Conservation (phyloP, 1,139 yeast species). For the Candida sp. region DNA sequence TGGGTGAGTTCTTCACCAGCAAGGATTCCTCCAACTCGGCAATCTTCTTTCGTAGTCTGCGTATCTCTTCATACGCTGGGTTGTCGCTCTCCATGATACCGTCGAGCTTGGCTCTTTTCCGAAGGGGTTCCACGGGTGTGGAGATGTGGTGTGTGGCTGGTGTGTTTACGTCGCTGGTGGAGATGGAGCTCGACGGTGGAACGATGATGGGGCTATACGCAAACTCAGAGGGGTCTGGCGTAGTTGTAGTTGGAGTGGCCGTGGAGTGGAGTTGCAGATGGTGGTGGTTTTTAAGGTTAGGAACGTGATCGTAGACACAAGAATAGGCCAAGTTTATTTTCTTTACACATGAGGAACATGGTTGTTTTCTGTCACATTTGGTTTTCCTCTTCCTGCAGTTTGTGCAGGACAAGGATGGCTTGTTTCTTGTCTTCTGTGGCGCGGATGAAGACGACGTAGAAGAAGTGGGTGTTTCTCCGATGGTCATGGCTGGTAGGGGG, state of each 20-base stretch:
- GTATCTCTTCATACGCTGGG: slow-evolving; percentile 7
- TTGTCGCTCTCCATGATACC: neutral
- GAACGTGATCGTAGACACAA: slow-evolving; percentile 24
- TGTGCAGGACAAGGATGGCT: slow-evolving; percentile 29
- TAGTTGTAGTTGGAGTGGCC: neutral
- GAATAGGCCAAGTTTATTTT: slow-evolving; percentile 20
- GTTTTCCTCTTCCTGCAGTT: slow-evolving; percentile 33
- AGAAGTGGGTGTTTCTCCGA: neutral
- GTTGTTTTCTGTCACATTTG: slow-evolving; percentile 31
- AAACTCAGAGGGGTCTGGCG: too few relatives aligned
- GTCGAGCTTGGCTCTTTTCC: neutral
- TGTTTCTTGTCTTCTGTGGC: slow-evolving; percentile 16
- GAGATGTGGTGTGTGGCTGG: neutral
- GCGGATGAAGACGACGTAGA: neutral
- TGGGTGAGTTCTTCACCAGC: neutral
- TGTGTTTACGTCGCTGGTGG: neutral
- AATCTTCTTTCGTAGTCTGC: slow-evolving; percentile 4
- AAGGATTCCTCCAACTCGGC: slow-evolving; percentile 4
- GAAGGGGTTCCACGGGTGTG: neutral
- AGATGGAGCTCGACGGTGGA: too few relatives aligned
- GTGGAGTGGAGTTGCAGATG: neutral
- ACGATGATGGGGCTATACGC: too few relatives aligned
- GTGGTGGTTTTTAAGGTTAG: neutral
- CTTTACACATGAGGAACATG: slow-evolving; percentile 30
- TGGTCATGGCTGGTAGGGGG: neutral